Evolutionary conservation across 768 basidiomycete species (phyloP), one percentile per base, ranked within the genome.

Genomic region (Boletus fagicola): DNA sequence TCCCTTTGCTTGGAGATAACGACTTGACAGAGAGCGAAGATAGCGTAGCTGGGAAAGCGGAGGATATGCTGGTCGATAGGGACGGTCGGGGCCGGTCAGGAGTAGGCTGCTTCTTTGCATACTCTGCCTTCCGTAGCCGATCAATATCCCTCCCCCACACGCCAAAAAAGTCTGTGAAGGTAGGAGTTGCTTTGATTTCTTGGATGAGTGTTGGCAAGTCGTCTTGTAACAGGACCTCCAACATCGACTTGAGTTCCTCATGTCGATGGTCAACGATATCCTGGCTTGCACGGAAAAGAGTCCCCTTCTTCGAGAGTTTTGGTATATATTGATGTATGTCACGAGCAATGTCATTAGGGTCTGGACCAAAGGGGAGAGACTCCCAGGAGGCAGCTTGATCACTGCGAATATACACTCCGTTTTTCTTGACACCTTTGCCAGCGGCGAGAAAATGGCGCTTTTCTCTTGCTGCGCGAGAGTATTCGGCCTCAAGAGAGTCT

Each of bases 311-410:
- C 3, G 83, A 81, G 40, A 93, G 77, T 53, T 77, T 77, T 20
- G 91, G 91, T 3, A 93, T 67, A 63, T 83, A 72, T 6, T 80
- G 62, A 64, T 91, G 88, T 42, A 92, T 79, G 57, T 88, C 82
- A 50, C 77, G 80, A n/a, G 84, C 83, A 43, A 92, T 80, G 15
- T 85, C 84, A 48, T 80, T 82, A 6, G 89, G 88, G 63, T 90
- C 80, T n/a, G 90, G 90, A 9, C 90, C 91, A 8, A 88, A 87
- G 13, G 91, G 91, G 20, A 93, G 78, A 1, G 90, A 92, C 51
- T 92, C 91, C 77, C 87, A 93, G 15, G 91, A 92, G 1, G 91
- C 85, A 2, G 91, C 91, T 54, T 79, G 77, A 65, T 90, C 86
- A 33, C 84, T 80, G 57, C 84, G 82, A 57, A 88, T 80, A 57